Percentiles rank a stretch among this genome's conserved stretches.
These are phyloP conservation scores for Pisolithus tinctorius DNA, from an alignment of 768 basidiomycete genomes.

Conservation along the genomic window DNA sequence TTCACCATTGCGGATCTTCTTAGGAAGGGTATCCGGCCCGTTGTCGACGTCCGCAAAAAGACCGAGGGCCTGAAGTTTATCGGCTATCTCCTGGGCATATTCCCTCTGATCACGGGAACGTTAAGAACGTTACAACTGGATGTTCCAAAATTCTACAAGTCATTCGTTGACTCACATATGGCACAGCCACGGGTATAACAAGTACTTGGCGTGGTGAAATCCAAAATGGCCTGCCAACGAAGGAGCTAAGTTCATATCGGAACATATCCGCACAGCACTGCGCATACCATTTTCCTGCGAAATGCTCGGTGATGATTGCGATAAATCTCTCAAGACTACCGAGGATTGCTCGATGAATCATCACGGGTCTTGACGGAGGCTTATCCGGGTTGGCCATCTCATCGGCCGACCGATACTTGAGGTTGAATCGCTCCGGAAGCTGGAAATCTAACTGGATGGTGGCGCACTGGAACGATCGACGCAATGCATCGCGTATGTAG, in stretches of 20 bases:
- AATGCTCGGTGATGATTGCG: slow-evolving; percentile 95
- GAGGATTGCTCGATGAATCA: slow-evolving; percentile 95
- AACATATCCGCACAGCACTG: neutral
- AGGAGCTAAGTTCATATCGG: neutral
- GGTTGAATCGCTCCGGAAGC: slow-evolving; percentile 91
- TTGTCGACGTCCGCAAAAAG: slow-evolving; percentile 92
- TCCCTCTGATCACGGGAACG: slow-evolving; percentile 52
- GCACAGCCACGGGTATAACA: slow-evolving; percentile 87
- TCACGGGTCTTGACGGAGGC: slow-evolving; percentile 76
- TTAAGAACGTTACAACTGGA: slow-evolving; percentile 1
- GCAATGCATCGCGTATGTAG: slow-evolving; percentile 87
- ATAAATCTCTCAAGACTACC: slow-evolving; percentile 95
- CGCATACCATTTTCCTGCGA: slow-evolving; percentile 90
- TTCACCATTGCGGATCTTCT: slow-evolving; percentile 97
- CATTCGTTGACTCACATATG: slow-evolving; percentile 59
- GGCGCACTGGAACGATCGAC: slow-evolving; percentile 94
- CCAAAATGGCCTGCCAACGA: slow-evolving; percentile 84
- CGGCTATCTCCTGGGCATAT: slow-evolving; percentile 78
- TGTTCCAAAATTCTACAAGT: neutral
- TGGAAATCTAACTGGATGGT: slow-evolving; percentile 99
- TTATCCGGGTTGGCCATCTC: slow-evolving; percentile 45
- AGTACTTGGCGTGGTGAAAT: slow-evolving; percentile 92
- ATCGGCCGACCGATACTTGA: slow-evolving; percentile 80
- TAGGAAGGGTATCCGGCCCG: slow-evolving; percentile 84
- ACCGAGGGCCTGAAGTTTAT: slow-evolving; percentile 59